A percentile compares a stretch with the other conserved stretches of the same genome.
Evolutionary conservation across 352 stramenopile genomes (phyloP).

Genomic region (Pythium pectinolyticum): DNA sequence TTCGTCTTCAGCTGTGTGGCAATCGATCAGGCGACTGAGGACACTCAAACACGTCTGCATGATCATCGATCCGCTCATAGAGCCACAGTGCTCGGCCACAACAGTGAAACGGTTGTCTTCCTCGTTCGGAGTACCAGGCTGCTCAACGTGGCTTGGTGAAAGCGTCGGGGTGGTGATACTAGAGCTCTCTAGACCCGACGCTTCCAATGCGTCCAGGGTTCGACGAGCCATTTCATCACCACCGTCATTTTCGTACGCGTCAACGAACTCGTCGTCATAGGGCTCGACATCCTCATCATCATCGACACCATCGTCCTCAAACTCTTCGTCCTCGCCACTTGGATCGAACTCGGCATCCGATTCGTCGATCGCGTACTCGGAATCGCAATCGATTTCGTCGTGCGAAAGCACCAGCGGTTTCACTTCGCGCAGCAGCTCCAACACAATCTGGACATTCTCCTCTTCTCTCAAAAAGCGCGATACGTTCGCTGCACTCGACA

Average conservation of each 20-base stretch:
- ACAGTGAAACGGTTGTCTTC: constrained; percentile 59
- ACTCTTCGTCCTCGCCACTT: constrained; percentile 49
- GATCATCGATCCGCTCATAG: constrained; percentile 86
- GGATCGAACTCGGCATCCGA: constrained; percentile 59
- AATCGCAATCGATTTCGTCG: constrained; percentile 61
- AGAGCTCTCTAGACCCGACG: constrained; percentile 31
- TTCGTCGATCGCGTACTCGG: constrained; percentile 54
- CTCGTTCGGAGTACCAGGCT: constrained; percentile 29
- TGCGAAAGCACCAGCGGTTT: constrained; percentile 74
- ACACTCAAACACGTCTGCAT: constrained; percentile 87
- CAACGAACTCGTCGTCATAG: constrained; percentile 39
- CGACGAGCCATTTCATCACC: constrained; percentile 44
- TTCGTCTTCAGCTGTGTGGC: constrained; percentile 81
- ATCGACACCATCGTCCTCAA: constrained; percentile 42
- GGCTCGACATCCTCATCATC: constrained; percentile 36
- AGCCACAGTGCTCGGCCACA: constrained; percentile 71
- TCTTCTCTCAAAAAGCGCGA: constrained; percentile 74
- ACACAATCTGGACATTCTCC: constrained; percentile 73
- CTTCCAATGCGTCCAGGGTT: constrained; percentile 70
- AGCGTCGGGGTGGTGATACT: constrained; percentile 24
- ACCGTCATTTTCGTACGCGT: constrained; percentile 35
- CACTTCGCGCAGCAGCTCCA: constrained; percentile 74
- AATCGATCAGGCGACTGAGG: constrained; percentile 80
- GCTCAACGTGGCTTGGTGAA: constrained; percentile 27
- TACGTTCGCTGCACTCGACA: constrained; percentile 80